A percentile compares a stretch with the other conserved stretches of the same genome.
phyloP scores from a whole-genome alignment of 23 red algal species.

The Gracilaria gracilis region DNA sequence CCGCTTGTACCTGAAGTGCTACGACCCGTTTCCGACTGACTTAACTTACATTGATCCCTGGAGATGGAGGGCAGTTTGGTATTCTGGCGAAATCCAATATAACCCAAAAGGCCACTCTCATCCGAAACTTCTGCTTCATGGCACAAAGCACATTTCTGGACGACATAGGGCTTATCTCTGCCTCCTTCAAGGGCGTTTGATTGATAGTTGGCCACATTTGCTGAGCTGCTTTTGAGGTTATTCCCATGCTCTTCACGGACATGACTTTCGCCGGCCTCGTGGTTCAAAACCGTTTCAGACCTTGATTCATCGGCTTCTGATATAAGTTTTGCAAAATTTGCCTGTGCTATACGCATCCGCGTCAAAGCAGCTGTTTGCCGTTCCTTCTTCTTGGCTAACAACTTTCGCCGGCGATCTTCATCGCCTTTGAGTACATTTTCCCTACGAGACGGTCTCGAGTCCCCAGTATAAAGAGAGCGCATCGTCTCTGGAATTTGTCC shows the following conservation, averaged over 20 bases:
- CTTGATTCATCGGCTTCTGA: conserved; percentile 1
- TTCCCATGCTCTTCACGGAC: background rate
- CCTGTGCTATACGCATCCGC: conserved; percentile 39
- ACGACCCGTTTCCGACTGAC: background rate
- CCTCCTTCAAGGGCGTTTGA: background rate
- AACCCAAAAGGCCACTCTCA: conserved; percentile 43
- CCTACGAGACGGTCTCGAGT: background rate
- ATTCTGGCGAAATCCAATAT: conserved; percentile 62
- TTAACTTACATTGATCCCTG: background rate
- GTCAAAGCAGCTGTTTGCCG: conserved; percentile 32
- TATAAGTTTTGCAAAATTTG: conserved; percentile 37
- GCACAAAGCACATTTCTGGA: conserved; percentile 66
- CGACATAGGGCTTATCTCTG: background rate
- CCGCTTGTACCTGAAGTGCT: background rate
- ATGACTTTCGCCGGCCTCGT: background rate
- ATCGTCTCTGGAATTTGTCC: background rate
- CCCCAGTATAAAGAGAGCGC: background rate
- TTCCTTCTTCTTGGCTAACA: conserved; percentile 46
- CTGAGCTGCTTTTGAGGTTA: background rate
- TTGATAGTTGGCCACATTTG: background rate
- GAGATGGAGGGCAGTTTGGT: conserved; percentile 48
- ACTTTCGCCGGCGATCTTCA: conserved; percentile 32
- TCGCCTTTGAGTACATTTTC: background rate
- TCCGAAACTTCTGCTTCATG: conserved; percentile 47
- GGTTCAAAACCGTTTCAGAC: background rate